Percentiles rank a stretch among this genome's conserved stretches.
phyloP scores from a whole-genome alignment of 2,329 filamentous ascomycete species.

The Dactylellina parvicollis region DNA sequence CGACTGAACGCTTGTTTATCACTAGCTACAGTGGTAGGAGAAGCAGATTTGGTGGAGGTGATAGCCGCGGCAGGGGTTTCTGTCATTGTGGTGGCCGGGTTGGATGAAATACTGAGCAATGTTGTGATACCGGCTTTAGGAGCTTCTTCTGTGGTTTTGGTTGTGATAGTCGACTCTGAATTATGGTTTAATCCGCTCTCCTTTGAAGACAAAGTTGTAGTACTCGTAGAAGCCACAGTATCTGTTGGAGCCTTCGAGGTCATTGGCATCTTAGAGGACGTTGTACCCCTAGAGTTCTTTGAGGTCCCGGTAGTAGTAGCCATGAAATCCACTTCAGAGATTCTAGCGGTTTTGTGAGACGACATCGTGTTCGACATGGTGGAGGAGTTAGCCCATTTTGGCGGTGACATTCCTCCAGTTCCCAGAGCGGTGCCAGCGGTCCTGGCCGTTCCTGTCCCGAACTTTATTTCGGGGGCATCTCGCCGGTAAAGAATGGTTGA shows the following conservation, averaged over 20 bases:
- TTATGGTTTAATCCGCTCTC: no score
- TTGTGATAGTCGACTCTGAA: background rate
- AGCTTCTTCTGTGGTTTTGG: no score
- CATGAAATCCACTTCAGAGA: no score
- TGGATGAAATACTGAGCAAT: no score
- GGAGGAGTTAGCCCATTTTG: background rate
- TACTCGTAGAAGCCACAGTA: background rate
- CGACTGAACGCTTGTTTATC: no score
- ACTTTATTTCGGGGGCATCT: slow-evolving; percentile 11
- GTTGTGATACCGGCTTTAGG: no score
- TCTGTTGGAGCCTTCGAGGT: background rate
- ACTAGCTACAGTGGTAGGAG: no score
- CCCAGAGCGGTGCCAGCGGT: background rate
- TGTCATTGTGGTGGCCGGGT: no score
- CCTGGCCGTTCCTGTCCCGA: slow-evolving; percentile 2
- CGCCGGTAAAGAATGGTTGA: slow-evolving; percentile 9
- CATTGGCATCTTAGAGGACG: background rate
- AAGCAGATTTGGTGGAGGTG: no score
- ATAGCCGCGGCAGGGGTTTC: no score
- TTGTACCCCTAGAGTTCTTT: background rate
- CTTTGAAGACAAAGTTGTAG: background rate
- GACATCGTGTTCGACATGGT: background rate
- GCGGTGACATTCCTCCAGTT: slow-evolving; percentile 8
- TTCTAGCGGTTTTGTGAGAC: no score
- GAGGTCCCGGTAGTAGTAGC: background rate